A percentile compares a stretch with the other conserved stretches of the same genome.
Conservation (phyloP, 2,329 filamentous ascomycete genomes). For the Acarospora socialis region DNA sequence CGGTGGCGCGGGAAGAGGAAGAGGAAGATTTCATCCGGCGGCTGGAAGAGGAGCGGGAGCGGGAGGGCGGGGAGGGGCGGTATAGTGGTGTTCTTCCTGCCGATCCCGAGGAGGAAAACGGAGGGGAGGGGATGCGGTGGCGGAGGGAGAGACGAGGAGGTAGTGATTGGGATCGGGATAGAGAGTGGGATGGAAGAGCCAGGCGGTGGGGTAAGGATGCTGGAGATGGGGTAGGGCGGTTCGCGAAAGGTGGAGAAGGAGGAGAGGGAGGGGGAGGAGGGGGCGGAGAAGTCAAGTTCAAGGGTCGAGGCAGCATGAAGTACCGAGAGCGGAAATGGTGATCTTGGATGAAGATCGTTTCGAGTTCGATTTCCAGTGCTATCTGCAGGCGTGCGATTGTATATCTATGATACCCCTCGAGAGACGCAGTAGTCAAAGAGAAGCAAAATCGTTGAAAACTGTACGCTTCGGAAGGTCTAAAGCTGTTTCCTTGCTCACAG, state of each 20-base stretch:
- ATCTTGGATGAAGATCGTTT: no score
- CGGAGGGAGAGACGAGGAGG: no score
- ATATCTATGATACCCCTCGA: no score
- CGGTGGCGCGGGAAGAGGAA: background rate
- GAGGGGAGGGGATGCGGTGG: no score
- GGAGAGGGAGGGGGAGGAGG: conserved; percentile 13
- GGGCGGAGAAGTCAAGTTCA: conserved; percentile 23
- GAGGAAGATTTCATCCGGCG: conserved; percentile 4
- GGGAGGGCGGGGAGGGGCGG: no score
- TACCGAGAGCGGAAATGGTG: conserved; percentile 18
- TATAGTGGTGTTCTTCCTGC: conserved; percentile 2
- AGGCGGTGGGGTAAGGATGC: conserved; percentile 33
- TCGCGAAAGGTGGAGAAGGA: conserved; percentile 17
- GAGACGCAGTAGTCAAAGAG: no score
- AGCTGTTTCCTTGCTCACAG: no score
- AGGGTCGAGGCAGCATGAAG: conserved; percentile 28
- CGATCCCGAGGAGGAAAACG: background rate
- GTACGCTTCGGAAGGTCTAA: no score
- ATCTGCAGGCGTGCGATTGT: no score
- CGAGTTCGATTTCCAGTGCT: no score
- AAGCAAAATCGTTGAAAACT: no score
- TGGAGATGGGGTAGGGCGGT: conserved; percentile 29
- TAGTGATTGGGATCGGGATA: no score
- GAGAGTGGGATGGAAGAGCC: conserved; percentile 29
- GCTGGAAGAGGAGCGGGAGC: conserved; percentile 3